These are phyloP conservation scores for Lepidium campestre DNA, from an alignment of 441 rosid genomes.

Conservation along the genomic window DNA sequence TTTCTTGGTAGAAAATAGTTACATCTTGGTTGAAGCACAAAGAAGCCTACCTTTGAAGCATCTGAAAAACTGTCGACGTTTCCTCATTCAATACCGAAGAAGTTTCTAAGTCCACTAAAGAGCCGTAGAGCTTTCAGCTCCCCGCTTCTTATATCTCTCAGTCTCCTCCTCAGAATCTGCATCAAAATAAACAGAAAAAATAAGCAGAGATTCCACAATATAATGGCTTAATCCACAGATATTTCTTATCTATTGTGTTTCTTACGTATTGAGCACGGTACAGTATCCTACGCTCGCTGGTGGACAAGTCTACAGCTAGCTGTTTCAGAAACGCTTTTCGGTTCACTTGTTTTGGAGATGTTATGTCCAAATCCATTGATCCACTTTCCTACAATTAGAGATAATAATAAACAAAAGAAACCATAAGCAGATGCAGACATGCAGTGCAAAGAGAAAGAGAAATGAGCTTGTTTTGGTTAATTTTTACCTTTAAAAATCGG, in stretches of 20 bases:
- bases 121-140: conserved; percentile 75
- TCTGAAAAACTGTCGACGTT: conserved; percentile 3
- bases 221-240: not conserved
- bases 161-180: conserved; percentile 70
- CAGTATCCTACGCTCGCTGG: conserved; percentile 77
- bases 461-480: not conserved
- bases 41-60: conserved; percentile 2
- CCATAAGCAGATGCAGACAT: conserved; percentile 11
- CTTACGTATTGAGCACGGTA: conserved; percentile 86
- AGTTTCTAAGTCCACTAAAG: conserved; percentile 61
- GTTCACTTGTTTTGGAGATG: conserved; percentile 89
- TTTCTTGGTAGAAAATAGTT: not conserved
- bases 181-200: not conserved
- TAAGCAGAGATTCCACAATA: not conserved
- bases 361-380: conserved; percentile 89
- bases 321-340: conserved; percentile 84
- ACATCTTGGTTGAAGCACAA: conserved; percentile 7
- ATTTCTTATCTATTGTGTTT: not conserved
- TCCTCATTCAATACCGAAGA: conserved; percentile 33
- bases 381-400: conserved; percentile 66
- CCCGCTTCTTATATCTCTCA: conserved; percentile 83
- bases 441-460: not conserved
- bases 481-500: conserved; percentile 71
- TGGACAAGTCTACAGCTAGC: conserved; percentile 87
- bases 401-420: conserved; percentile 5